Conservation (phyloP, 148 eudicot species). For the Chenopodium album region DNA sequence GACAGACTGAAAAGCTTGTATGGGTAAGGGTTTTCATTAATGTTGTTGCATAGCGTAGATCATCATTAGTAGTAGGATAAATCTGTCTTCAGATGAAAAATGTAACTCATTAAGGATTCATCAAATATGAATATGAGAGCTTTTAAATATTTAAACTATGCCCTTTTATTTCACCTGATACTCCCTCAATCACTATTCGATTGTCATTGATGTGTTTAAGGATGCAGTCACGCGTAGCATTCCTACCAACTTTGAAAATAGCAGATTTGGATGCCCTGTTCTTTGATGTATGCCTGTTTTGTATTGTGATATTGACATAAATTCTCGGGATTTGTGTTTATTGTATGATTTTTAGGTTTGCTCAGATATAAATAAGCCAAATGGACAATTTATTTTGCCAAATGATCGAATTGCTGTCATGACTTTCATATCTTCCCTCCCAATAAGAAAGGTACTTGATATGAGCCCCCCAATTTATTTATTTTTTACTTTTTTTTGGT, state of each 20-base stretch:
- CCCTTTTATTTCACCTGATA: not conserved
- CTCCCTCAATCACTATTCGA: not conserved
- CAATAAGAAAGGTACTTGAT: constrained; percentile 77
- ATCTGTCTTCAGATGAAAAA: not conserved
- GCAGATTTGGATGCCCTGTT: not conserved
- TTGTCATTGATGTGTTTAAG: not conserved
- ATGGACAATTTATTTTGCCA: constrained; percentile 90
- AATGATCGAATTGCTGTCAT: constrained; percentile 80
- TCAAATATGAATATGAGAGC: not conserved
- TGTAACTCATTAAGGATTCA: not conserved
- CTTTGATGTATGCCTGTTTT: not conserved
- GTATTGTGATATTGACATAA: constrained; percentile 2
- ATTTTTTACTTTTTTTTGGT: too few species aligned
- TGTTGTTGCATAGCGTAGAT: not conserved
- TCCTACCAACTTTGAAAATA: too few species aligned
- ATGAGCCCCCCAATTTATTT: not conserved
- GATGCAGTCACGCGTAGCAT: not conserved
- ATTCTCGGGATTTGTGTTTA: not conserved
- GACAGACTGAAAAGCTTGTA: not conserved
- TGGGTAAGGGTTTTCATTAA: not conserved
- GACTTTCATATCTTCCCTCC: constrained; percentile 92
- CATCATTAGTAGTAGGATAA: not conserved
- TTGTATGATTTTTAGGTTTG: constrained; percentile 51
- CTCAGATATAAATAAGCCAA: constrained; percentile 97
- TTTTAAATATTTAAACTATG: not conserved